These are phyloP conservation scores for Xylaria sp. DNA, from an alignment of 2,329 filamentous ascomycete genomes.

Conservation along the genomic window DNA sequence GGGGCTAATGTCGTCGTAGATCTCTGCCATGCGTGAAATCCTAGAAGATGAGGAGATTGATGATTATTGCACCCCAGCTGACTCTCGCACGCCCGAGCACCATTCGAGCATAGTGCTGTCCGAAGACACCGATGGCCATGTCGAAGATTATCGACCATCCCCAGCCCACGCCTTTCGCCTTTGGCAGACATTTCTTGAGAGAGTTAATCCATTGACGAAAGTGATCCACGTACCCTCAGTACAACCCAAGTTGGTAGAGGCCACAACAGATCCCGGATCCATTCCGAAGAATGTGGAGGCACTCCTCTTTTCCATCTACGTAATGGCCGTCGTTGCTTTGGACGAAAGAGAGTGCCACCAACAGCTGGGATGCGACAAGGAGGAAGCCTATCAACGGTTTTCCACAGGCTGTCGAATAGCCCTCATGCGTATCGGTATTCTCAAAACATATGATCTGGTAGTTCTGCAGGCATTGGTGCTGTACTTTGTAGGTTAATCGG, in stretches of 20 bases:
- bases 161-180: constrained; percentile 74
- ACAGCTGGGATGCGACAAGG: constrained; percentile 62
- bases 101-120: constrained; percentile 63
- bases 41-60: constrained; percentile 64
- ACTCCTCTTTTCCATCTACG: constrained; percentile 73
- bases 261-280: constrained; percentile 64
- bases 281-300: constrained; percentile 70
- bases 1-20: constrained; percentile 49
- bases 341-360: constrained; percentile 64
- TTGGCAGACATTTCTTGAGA: constrained; percentile 80
- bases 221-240: constrained; percentile 77
- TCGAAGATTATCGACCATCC: constrained; percentile 70
- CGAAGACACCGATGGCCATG: constrained; percentile 53
- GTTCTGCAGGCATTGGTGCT: constrained; percentile 69
- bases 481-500: constrained; percentile 59
- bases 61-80: constrained; percentile 55
- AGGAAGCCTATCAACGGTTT: constrained; percentile 63
- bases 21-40: constrained; percentile 69
- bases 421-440: constrained; percentile 65
- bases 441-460: constrained; percentile 67
- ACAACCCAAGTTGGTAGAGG: constrained; percentile 72
- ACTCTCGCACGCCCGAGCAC: constrained; percentile 63
- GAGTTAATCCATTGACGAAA: constrained; percentile 71
- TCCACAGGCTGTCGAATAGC: constrained; percentile 63
- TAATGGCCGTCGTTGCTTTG: constrained; percentile 68